These are phyloP conservation scores for Pochonia chlamydosporia DNA, from an alignment of 2,329 filamentous ascomycete species.

Conservation along the genomic window DNA sequence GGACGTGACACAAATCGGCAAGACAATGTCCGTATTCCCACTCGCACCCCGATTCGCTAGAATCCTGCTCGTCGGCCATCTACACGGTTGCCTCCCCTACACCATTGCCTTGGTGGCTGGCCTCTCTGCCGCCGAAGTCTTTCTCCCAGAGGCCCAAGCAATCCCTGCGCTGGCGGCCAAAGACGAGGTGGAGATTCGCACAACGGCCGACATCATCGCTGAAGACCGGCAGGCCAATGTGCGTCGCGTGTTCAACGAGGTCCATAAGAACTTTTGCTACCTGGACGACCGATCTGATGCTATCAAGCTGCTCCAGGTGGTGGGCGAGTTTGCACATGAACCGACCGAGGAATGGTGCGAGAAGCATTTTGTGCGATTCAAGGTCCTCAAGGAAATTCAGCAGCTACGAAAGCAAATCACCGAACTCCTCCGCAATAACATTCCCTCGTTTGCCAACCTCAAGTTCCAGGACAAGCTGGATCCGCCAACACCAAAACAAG, in stretches of 20 bases:
- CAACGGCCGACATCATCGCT: constrained; percentile 63
- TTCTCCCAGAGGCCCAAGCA: constrained; percentile 74
- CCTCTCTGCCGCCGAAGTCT: constrained; percentile 82
- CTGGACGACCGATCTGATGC: constrained; percentile 82
- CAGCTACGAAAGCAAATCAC: constrained; percentile 81
- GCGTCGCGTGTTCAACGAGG: constrained; percentile 57
- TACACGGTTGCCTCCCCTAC: constrained; percentile 76
- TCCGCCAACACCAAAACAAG: constrained; percentile 58
- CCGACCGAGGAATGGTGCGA: constrained; percentile 69
- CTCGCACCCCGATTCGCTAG: constrained; percentile 85
- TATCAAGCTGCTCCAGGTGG: constrained; percentile 82
- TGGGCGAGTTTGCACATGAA: constrained; percentile 80
- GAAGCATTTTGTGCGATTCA: constrained; percentile 77
- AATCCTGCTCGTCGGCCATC: constrained; percentile 82
- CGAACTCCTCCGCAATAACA: constrained; percentile 70
- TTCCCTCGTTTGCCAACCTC: constrained; percentile 57
- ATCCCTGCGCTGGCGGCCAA: constrained; percentile 51
- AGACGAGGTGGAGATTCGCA: constrained; percentile 44
- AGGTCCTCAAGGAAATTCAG: constrained; percentile 78
- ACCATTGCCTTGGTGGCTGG: constrained; percentile 85
- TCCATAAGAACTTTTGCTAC: constrained; percentile 71
- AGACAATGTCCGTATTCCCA: constrained; percentile 81
- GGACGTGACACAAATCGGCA: constrained; percentile 72
- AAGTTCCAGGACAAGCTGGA: constrained; percentile 51
- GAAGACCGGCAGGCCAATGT: constrained; percentile 64